Evolutionary conservation across 208 protist species (phyloP).

Genomic region (Crithidia bombi): DNA sequence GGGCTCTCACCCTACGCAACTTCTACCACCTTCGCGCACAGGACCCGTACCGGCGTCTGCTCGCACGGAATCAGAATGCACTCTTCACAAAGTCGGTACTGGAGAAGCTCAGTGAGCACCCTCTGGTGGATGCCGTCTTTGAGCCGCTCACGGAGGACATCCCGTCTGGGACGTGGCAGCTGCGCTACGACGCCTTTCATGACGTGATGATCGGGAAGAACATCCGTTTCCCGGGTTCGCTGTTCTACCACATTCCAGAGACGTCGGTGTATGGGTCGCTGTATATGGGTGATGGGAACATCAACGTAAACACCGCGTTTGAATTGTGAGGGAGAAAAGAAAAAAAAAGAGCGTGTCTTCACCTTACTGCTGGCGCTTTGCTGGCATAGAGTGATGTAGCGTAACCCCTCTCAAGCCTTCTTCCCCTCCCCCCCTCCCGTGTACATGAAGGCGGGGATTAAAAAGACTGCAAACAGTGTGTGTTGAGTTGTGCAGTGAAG

Average conservation of each 20-base stretch:
- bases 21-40: conserved; percentile 84
- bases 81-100: conserved; percentile 59
- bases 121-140: conserved; percentile 69
- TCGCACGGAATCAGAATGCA: conserved; percentile 44
- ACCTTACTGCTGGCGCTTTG: no score
- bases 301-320: conserved; percentile 82
- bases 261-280: conserved; percentile 73
- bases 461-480: no score
- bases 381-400: no score
- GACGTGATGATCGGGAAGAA: conserved; percentile 76
- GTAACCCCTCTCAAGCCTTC: no score
- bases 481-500: no score
- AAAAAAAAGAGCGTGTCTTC: no score
- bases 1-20: conserved; percentile 69
- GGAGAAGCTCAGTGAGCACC: conserved; percentile 65
- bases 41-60: conserved; percentile 72
- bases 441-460: no score
- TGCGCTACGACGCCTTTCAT: conserved; percentile 72
- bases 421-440: no score
- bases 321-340: conserved; percentile 45
- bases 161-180: conserved; percentile 69
- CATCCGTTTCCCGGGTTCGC: conserved; percentile 64
- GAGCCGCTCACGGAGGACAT: conserved; percentile 78
- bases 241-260: conserved; percentile 87
- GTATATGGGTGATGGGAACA: conserved; percentile 89